Percentiles rank a stretch among this genome's conserved stretches.
Evolutionary conservation across 2,329 filamentous ascomycete species (phyloP).

Genomic region (Xylariaceae sp.): DNA sequence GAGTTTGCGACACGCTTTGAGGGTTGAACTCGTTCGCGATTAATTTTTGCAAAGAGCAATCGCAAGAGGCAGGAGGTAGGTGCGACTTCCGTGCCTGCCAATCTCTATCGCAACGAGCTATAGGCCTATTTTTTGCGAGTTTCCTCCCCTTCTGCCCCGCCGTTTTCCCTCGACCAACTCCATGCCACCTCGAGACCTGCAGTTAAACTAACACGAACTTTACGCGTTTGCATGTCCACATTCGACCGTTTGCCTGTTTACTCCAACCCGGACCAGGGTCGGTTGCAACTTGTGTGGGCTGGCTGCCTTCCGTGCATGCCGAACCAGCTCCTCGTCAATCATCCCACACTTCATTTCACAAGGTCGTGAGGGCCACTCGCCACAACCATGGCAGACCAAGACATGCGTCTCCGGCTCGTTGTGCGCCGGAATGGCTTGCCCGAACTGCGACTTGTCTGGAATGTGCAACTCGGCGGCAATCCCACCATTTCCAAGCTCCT

Average conservation of each 20-base stretch:
- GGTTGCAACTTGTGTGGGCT: too few species aligned
- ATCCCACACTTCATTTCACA: not conserved
- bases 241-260: not conserved
- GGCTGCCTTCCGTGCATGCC: not conserved
- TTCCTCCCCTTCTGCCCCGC: too few species aligned
- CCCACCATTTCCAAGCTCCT: constrained; percentile 72
- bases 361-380: not conserved
- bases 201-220: not conserved
- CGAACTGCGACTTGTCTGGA: constrained; percentile 67
- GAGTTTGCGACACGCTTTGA: too few species aligned
- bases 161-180: too few species aligned
- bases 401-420: constrained; percentile 67
- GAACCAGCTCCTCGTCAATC: not conserved
- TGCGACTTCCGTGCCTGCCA: not conserved
- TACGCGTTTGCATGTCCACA: not conserved
- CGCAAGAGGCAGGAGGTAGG: not conserved
- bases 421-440: constrained; percentile 71
- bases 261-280: not conserved
- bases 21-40: too few species aligned
- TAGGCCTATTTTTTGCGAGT: not conserved
- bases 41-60: not conserved
- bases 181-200: not conserved
- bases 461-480: constrained; percentile 50
- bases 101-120: not conserved
- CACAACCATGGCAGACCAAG: constrained; percentile 32